Evolutionary conservation across 169 alveolate species (phyloP).

Genomic region (Plasmodium malariae): DNA sequence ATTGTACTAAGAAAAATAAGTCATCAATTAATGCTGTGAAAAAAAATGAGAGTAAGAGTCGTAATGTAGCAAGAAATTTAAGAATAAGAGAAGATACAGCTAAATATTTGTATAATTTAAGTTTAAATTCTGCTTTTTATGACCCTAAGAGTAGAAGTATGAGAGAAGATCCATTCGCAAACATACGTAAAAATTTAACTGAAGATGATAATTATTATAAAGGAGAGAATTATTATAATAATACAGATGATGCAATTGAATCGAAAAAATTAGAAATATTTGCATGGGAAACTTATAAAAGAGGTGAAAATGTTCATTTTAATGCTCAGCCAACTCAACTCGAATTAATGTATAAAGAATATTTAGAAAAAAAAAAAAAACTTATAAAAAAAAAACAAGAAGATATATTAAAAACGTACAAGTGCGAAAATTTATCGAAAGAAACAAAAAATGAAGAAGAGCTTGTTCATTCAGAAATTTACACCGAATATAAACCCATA

Average conservation of each 20-base stretch:
- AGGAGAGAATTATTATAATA: conserved; percentile 91
- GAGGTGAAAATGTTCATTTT: conserved; percentile 87
- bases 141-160: conserved; percentile 97
- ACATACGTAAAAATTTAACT: conserved; percentile 59
- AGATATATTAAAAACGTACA: conserved; percentile 78
- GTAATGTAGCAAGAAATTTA: conserved; percentile 92
- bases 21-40: conserved; percentile 81
- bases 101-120: conserved; percentile 95
- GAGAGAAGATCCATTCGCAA: conserved; percentile 93
- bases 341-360: conserved; percentile 85
- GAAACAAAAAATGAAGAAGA: conserved; percentile 19
- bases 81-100: conserved; percentile 98
- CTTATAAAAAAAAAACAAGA: conserved; percentile 76
- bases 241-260: conserved; percentile 87
- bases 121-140: conserved; percentile 95
- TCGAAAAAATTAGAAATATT: conserved; percentile 87
- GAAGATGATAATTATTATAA: conserved; percentile 85
- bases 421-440: conserved; percentile 58
- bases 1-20: conserved; percentile 70
- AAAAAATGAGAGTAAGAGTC: conserved; percentile 87
- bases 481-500: conserved; percentile 71
- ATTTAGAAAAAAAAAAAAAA: conserved; percentile 78
- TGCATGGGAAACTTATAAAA: conserved; percentile 93
- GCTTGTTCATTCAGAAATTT: conserved; percentile 59
- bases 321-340: conserved; percentile 91